Evolutionary conservation across 805 yeast genomes (phyloP).

Genomic region (Metschnikowia kunwiensis): DNA sequence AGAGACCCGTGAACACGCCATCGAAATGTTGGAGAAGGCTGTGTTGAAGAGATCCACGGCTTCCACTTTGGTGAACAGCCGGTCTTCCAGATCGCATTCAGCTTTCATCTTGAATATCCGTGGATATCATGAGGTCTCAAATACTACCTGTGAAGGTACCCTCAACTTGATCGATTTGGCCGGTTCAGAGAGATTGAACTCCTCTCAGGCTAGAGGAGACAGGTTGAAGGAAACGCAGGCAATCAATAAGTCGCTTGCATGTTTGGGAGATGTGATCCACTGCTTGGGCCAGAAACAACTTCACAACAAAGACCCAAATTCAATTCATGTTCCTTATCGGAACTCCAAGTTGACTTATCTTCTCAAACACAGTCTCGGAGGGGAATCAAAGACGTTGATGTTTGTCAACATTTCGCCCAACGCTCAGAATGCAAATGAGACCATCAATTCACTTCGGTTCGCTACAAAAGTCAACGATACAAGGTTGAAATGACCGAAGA

Average conservation of each 20-base stretch:
- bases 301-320: constrained; percentile 20
- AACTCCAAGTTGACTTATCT: constrained; percentile 77
- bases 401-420: constrained; percentile 84
- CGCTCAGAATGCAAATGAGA: constrained; percentile 61
- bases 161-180: constrained; percentile 88
- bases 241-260: constrained; percentile 82
- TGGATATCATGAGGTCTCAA: constrained; percentile 52
- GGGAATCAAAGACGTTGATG: constrained; percentile 87
- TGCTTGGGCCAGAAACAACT: constrained; percentile 47
- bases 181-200: constrained; percentile 82
- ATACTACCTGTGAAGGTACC: constrained; percentile 38
- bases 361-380: constrained; percentile 78
- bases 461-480: constrained; percentile 80
- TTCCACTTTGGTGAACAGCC: constrained; percentile 72
- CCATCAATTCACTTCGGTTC: constrained; percentile 80
- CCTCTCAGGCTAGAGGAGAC: constrained; percentile 76
- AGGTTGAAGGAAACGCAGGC: constrained; percentile 83
- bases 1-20: constrained; percentile 47
- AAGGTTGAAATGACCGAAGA: constrained; percentile 9
- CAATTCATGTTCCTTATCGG: constrained; percentile 60
- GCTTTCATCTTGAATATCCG: constrained; percentile 63
- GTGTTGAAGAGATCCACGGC: constrained; percentile 69
- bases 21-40: constrained; percentile 51
- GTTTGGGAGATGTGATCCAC: constrained; percentile 85
- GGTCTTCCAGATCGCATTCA: constrained; percentile 90